Evolutionary conservation across 495 filamentous ascomycete species (phyloP).

Genomic region (Rhypophila decipiens): DNA sequence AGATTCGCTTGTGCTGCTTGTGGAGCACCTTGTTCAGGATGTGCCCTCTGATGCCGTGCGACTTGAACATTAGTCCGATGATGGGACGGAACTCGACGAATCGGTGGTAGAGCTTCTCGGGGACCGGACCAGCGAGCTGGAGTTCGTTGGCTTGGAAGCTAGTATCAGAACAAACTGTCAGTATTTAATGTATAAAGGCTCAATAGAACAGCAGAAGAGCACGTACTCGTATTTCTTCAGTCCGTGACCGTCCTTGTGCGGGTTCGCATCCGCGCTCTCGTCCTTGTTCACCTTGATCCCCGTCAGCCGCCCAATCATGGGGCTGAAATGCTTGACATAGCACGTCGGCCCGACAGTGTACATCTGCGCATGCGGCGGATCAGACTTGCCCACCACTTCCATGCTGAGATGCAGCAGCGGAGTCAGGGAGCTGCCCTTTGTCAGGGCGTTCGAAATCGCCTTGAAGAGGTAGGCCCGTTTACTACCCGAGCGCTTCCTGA

Average conservation of each 20-base stretch:
- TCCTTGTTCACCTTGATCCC: conserved; percentile 62
- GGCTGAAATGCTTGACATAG: conserved; percentile 82
- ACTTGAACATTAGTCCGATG: conserved; percentile 81
- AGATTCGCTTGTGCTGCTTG: conserved; percentile 81
- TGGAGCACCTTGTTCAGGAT: conserved; percentile 79
- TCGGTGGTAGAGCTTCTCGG: conserved; percentile 71
- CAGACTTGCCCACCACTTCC: conserved; percentile 67
- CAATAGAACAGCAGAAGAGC: neutral
- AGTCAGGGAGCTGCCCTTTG: conserved; percentile 47
- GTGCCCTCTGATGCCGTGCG: conserved; percentile 64
- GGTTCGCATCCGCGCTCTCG: conserved; percentile 30
- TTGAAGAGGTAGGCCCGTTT: conserved; percentile 75
- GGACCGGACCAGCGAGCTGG: conserved; percentile 78
- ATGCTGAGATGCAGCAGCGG: conserved; percentile 59
- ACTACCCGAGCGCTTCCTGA: conserved; percentile 79
- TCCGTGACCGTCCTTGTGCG: conserved; percentile 31
- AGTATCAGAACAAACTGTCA: conserved; percentile 9
- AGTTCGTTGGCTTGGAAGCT: conserved; percentile 94
- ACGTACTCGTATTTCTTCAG: conserved; percentile 70
- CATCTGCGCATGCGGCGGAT: conserved; percentile 64
- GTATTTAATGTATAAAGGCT: neutral
- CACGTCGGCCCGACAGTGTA: conserved; percentile 71
- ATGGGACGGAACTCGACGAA: conserved; percentile 91
- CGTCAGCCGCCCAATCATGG: conserved; percentile 76
- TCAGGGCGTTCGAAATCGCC: conserved; percentile 49